Base-by-base conservation (phyloP, 2,329 filamentous ascomycete species). In the Ophiostoma sp. region DNA sequence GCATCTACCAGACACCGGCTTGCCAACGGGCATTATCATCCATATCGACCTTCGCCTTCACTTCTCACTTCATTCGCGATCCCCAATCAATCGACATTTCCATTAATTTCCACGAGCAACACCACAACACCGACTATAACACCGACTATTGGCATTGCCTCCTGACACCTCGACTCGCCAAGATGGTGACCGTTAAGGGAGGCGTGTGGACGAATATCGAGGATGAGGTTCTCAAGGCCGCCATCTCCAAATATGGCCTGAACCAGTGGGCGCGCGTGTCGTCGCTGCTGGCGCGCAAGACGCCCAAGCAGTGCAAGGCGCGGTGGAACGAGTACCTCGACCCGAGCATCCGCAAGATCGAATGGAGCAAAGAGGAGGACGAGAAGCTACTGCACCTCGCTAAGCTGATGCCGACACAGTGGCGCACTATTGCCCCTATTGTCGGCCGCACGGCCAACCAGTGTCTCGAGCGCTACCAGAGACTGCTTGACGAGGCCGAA, bases 191-290 rank as follows among this genome's bases (percentile, higher is more conserved):
- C 79, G 89, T 90, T 79, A 90, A 91, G 78, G 89, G 89, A 82
- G 89, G 89, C 76, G 89, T 90, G 73, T 91, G 89, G 89, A 90
- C 88, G 67, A 91, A 91, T 77, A 89, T 90, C 69, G 88, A 91
- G 85, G 95, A 99, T 82, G 95, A 99, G 81, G 96, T 98, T 77
- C 90, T 99, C 81, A 97, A 98, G 82, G 94, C 93, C 70, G 91
- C 91, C 71, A 93, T 96, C 74, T 95, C 92, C 75, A 97, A 97
- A 80, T 97, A 97, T 84, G 93, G 93, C 67, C 86, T 97, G 72
- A 95, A 97, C 78, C 95, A 99, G 82, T 99, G 95, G 95, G 94
- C 95, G 78, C 94, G 95, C 80, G 95, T 98, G 74, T 97, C 95
- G 70, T 98, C 95, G 71, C 87, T 99, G 74, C 89, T 99, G 74